Conservation (phyloP, 2,329 filamentous ascomycete genomes). For the Cryphonectria carpinicola region DNA sequence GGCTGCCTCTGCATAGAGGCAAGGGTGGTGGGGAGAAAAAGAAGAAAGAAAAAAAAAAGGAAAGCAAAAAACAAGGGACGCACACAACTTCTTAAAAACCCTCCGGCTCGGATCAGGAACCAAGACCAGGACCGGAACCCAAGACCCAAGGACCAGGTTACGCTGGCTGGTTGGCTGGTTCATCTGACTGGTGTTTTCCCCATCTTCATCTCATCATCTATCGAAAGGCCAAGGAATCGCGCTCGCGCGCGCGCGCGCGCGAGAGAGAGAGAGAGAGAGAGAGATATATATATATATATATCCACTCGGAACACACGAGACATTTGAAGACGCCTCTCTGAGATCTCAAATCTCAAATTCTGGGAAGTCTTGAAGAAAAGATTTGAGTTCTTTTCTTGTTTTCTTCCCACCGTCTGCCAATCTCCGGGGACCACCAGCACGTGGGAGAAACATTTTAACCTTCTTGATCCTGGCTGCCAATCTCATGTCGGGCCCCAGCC, state of each 20-base stretch:
- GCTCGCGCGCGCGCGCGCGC: too few species aligned
- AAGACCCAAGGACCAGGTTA: background rate
- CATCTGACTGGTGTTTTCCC: background rate
- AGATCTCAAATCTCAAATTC: background rate
- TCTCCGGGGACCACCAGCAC: slow-evolving; percentile 1
- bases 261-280: background rate
- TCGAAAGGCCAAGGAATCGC: background rate
- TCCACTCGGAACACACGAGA: background rate
- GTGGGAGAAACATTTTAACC: slow-evolving; percentile 10
- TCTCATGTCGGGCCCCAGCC: slow-evolving; percentile 8
- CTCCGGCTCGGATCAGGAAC: background rate
- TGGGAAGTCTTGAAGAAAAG: background rate
- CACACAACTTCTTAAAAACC: background rate
- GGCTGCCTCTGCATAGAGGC: background rate
- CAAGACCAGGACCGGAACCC: background rate
- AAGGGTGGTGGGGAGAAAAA: background rate
- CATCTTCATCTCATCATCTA: background rate
- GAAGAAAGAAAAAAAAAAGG: background rate
- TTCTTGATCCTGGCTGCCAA: slow-evolving; percentile 10
- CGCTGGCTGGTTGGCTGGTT: background rate
- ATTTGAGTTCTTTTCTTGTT: slow-evolving; percentile 1
- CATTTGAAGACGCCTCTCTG: background rate
- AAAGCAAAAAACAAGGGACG: background rate
- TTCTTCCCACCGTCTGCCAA: background rate
- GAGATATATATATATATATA: too few species aligned